Evolutionary conservation across 1,284 basidiomycete species (phyloP).

Genomic region (Termitomyces sp.): DNA sequence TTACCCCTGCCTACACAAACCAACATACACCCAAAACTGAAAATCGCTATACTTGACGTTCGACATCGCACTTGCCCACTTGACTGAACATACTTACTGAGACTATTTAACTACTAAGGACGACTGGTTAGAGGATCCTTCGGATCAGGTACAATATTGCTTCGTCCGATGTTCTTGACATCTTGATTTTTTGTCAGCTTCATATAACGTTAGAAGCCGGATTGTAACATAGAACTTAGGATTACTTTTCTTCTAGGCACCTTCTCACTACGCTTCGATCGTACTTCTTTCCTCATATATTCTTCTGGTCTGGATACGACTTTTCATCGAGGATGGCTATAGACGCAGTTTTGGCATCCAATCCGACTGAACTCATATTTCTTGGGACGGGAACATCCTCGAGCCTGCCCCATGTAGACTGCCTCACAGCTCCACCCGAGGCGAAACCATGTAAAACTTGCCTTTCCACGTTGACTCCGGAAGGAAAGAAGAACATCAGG

Average conservation of each 20-base stretch:
- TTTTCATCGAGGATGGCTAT: conserved; percentile 7
- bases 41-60: not conserved
- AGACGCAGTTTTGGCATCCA: conserved; percentile 3
- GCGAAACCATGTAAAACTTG: conserved; percentile 56
- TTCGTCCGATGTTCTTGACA: too few species aligned
- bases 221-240: not conserved
- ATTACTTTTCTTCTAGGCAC: not conserved
- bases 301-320: not conserved
- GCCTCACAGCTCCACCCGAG: conserved; percentile 53
- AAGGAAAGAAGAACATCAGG: conserved; percentile 71
- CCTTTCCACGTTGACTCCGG: conserved; percentile 55
- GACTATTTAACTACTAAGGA: not conserved
- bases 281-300: not conserved
- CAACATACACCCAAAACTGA: too few species aligned
- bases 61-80: too few species aligned
- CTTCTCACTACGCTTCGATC: not conserved
- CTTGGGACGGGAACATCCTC: conserved; percentile 75
- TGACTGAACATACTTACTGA: not conserved
- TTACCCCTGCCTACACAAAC: not conserved
- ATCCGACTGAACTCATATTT: conserved; percentile 56
- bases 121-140: not conserved
- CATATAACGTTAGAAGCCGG: not conserved
- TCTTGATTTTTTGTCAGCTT: not conserved
- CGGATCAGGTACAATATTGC: not conserved
- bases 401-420: conserved; percentile 59